Base-by-base conservation (phyloP, 495 filamentous ascomycete genomes). In the Penicillium salamii region DNA sequence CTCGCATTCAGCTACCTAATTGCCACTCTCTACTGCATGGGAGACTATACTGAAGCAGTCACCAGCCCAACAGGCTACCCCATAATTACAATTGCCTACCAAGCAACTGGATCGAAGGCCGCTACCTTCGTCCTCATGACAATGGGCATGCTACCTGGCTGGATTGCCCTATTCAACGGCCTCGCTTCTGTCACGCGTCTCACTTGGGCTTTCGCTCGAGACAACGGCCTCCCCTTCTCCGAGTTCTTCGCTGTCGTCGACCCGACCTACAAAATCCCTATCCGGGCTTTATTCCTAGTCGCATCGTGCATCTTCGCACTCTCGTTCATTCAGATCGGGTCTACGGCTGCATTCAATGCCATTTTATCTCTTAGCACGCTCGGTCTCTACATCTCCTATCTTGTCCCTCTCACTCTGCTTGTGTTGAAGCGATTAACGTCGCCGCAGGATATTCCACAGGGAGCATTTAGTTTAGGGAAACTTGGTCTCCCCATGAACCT, bases 161-260 rank as follows among this genome's bases (percentile, higher is more conserved):
- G 68, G 46, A 68, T 72, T 40, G 67, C 70, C 34, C 63, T 69
- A 49, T 73, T 82, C 56, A 75, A 70, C 40, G 62, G 72, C 17
- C 57, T 79, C 3, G 79, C 81, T 3, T 74, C 78, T 5, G 71
- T 75, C 12, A 79, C 76, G 2, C 70, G 83, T 17, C 72, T 79
- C 38, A 67, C 67, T 11, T 86, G 78, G 76, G 71, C 82, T 1
- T 86, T 87, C 55, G 80, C 83, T 8, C 61, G 81, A 5, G 83
- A 87, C 56, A 61, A 72, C 12, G 83, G 80, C 9, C 62, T 86
- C 0, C 83, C 83, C 3, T 81, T 78, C 53, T 77, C 74, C 11
- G 52, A 54, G 3, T 72, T 75, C 51, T 76, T 84, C 33, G 67
- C 61, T 12, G 54, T 69, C 29, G 74, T 76, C 44, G 55, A 72